These are phyloP conservation scores for Fusarium kyushuense DNA, from an alignment of 2,329 filamentous ascomycete species.

Conservation along the genomic window DNA sequence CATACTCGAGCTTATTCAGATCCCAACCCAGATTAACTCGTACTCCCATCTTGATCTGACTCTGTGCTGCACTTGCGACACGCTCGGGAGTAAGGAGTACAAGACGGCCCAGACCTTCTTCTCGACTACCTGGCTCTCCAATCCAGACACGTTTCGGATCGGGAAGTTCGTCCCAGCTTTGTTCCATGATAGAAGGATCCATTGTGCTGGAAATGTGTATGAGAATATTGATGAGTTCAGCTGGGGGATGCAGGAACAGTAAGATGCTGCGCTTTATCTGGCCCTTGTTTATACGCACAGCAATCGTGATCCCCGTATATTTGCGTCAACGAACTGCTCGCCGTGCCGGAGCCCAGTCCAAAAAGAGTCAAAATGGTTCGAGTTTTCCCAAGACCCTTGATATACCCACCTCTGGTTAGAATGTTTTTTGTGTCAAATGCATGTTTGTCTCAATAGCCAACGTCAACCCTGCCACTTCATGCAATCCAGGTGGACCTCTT, in stretches of 20 bases:
- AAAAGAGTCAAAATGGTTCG: neutral
- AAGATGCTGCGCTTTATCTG: neutral
- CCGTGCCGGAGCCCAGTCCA: accelerated
- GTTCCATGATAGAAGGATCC: conserved; percentile 33
- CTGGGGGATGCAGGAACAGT: neutral
- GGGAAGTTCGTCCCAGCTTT: conserved; percentile 53
- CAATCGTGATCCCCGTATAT: neutral
- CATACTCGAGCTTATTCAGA: conserved; percentile 66
- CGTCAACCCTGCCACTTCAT: neutral
- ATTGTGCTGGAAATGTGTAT: neutral
- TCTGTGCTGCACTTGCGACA: conserved; percentile 58
- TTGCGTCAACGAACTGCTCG: neutral
- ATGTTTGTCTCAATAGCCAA: neutral
- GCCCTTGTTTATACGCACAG: conserved; percentile 20
- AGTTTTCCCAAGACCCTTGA: neutral
- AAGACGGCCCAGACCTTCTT: conserved; percentile 66
- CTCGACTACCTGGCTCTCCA: conserved; percentile 57
- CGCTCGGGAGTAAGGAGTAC: conserved; percentile 66
- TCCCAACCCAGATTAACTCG: conserved; percentile 67
- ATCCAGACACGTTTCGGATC: conserved; percentile 63
- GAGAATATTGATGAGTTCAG: neutral
- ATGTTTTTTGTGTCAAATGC: neutral
- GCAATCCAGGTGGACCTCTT: neutral
- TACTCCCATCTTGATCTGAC: conserved; percentile 64
- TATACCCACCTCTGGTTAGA: too few relatives aligned